Conservation (phyloP, 1,284 basidiomycete species). For the Meripilus lineatus region DNA sequence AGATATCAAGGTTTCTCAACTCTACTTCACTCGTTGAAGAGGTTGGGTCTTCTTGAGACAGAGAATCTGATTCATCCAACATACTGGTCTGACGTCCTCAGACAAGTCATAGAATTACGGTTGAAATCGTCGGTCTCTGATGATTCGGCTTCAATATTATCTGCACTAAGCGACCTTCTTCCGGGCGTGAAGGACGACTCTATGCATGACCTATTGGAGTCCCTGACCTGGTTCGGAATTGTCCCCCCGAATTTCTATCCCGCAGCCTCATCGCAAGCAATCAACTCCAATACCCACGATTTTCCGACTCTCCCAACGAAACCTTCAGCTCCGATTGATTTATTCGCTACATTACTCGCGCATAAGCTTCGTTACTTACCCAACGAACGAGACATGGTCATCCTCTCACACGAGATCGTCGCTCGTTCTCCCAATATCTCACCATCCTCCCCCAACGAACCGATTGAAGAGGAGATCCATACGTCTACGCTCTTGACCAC, state of each 20-base stretch:
- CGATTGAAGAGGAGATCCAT: constrained; percentile 43
- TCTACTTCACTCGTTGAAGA: constrained; percentile 72
- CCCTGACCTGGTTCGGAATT: constrained; percentile 59
- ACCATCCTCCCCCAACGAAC: constrained; percentile 2
- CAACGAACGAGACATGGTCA: constrained; percentile 82
- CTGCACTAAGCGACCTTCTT: constrained; percentile 39
- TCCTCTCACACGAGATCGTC: constrained; percentile 83
- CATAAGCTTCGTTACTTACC: constrained; percentile 70
- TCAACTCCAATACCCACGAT: constrained; percentile 9
- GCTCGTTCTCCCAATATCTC: constrained; percentile 24
- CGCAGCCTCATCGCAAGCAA: constrained; percentile 11
- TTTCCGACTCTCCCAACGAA: constrained; percentile 43
- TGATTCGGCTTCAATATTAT: constrained; percentile 29
- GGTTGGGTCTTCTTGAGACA: constrained; percentile 67
- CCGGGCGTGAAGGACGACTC: constrained; percentile 11
- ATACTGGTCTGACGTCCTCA: constrained; percentile 43
- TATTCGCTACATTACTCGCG: constrained; percentile 74
- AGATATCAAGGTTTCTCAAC: constrained; percentile 86
- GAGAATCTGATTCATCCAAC: constrained; percentile 32
- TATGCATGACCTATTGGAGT: constrained; percentile 37
- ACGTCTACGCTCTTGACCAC: constrained; percentile 74
- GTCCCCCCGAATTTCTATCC: constrained; percentile 26
- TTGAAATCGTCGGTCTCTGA: constrained; percentile 25
- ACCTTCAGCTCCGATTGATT: constrained; percentile 63
- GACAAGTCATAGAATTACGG: constrained; percentile 28